Conservation (phyloP, 371 early-diverging fungal species). For the Paramicrosporidium saccamoebae region DNA sequence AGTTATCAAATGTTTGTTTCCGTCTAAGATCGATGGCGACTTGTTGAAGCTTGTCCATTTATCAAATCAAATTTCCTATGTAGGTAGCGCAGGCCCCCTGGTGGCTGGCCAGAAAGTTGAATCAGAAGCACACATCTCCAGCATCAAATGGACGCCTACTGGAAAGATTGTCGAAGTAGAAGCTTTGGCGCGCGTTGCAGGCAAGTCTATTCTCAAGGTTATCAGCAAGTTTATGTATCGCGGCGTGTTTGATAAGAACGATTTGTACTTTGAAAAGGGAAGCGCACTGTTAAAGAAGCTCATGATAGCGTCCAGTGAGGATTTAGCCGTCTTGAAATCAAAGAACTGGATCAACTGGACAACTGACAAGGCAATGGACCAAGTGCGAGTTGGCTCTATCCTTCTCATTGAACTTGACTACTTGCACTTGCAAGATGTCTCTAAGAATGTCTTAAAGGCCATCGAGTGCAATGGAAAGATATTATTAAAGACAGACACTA, state of each 20-base stretch:
- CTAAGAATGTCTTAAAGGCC: constrained; percentile 21
- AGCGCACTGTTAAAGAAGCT: constrained; percentile 45
- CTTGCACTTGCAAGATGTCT: too few species aligned
- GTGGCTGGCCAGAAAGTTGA: constrained; percentile 49
- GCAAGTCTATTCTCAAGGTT: constrained; percentile 7
- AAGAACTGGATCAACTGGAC: constrained; percentile 70
- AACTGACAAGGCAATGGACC: constrained; percentile 16
- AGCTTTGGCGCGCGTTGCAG: constrained; percentile 14
- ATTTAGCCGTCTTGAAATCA: constrained; percentile 38
- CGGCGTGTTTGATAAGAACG: constrained; percentile 50
- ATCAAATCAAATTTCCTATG: constrained; percentile 62
- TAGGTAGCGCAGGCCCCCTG: constrained; percentile 37
- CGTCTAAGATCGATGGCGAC: constrained; percentile 73
- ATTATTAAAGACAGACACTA: constrained; percentile 31
- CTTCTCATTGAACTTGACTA: constrained; percentile 29
- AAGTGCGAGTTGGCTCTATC: constrained; percentile 24
- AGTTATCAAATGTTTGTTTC: constrained; percentile 68
- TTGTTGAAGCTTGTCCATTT: constrained; percentile 66
- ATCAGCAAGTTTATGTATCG: constrained; percentile 55
- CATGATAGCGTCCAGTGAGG: constrained; percentile 25
- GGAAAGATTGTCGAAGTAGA: constrained; percentile 72
- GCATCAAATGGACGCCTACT: constrained; percentile 9
- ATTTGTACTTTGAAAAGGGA: constrained; percentile 6
- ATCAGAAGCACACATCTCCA: constrained; percentile 16
- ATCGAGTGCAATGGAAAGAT: constrained; percentile 46